These are phyloP conservation scores for Melanogaster broomeanus DNA, from an alignment of 768 basidiomycete species.

Conservation along the genomic window DNA sequence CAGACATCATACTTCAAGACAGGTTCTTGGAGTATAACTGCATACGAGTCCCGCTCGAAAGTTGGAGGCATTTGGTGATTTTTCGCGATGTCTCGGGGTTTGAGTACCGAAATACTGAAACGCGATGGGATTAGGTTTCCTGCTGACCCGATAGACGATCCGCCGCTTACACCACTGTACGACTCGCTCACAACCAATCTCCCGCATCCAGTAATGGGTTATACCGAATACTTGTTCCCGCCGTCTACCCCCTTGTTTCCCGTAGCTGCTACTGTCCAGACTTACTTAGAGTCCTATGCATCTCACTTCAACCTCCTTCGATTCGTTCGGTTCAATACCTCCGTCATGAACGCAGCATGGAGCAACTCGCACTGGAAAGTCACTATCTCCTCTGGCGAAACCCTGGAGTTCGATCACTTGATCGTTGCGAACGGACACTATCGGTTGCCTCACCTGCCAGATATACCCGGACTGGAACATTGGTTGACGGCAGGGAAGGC, in stretches of 20 bases:
- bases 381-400: constrained; percentile 39
- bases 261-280: constrained; percentile 53
- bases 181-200: constrained; percentile 83
- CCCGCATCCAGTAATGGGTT: constrained; percentile 79
- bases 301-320: constrained; percentile 56
- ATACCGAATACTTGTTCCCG: constrained; percentile 61
- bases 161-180: constrained; percentile 71
- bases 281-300: constrained; percentile 73
- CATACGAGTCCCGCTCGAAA: constrained; percentile 63
- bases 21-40: constrained; percentile 62
- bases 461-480: constrained; percentile 53
- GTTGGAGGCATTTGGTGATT: constrained; percentile 78
- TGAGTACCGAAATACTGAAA: neutral
- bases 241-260: constrained; percentile 75
- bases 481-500: constrained; percentile 60
- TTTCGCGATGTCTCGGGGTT: neutral
- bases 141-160: constrained; percentile 47
- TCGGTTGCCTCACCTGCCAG: constrained; percentile 61
- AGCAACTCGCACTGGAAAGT: constrained; percentile 49
- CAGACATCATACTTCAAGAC: constrained; percentile 57
- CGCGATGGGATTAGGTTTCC: constrained; percentile 49
- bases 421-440: constrained; percentile 81
- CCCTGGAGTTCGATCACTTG: constrained; percentile 57
- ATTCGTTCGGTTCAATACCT: constrained; percentile 64
- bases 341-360: constrained; percentile 51